Conservation (phyloP, 257 asterid species). For the Avicennia marina region DNA sequence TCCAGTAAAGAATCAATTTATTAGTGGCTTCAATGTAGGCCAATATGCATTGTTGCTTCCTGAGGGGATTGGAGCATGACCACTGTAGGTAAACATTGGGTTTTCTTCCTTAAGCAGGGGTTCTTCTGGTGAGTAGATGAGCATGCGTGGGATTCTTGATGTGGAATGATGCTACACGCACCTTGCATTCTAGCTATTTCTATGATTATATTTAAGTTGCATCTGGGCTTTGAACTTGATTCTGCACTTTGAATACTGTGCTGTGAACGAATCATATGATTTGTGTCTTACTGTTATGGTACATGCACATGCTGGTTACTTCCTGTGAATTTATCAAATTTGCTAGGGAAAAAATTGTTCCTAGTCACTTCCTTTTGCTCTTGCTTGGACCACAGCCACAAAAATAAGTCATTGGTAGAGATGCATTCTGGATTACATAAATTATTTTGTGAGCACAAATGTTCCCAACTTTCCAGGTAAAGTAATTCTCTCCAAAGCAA, state of each 20-base stretch:
- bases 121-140: not conserved
- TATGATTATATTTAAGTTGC: no score
- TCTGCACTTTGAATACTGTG: no score
- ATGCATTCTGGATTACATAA: slow-evolving; percentile 12
- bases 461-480: slow-evolving; percentile 6
- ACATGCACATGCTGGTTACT: no score
- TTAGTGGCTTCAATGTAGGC: not conserved
- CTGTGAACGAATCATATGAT: no score
- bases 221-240: no score
- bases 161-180: no score
- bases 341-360: not conserved
- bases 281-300: no score
- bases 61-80: not conserved
- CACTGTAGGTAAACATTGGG: not conserved
- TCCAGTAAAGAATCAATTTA: slow-evolving; percentile 10
- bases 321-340: not conserved
- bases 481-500: slow-evolving; percentile 7
- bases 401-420: no score
- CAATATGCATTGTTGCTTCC: not conserved
- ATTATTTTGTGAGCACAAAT: slow-evolving; percentile 24
- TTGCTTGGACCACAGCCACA: not conserved
- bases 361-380: not conserved
- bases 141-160: no score
- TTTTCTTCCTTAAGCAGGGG: not conserved
- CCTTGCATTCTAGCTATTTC: no score